Base-by-base conservation (phyloP, 768 basidiomycete species). In the Russula dissimulans region DNA sequence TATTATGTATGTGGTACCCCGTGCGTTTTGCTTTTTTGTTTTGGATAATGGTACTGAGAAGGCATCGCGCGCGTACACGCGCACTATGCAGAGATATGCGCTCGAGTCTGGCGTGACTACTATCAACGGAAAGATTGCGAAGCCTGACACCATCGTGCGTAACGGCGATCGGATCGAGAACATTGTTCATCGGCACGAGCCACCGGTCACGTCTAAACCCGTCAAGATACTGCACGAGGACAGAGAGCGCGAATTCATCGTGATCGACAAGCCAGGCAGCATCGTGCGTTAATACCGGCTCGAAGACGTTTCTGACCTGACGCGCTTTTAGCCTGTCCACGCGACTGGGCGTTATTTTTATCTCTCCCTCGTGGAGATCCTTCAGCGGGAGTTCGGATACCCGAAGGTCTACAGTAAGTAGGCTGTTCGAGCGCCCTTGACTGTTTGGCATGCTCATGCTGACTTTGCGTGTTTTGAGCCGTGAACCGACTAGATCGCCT, bases 141-240 rank as follows among this genome's bases (percentile, higher is more conserved):
- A 77, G 34, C 86, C 91, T 5, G 83, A 88, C 57, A 87, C 85
- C 8, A 79, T 95, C 14, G 78, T 99, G 50, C 77, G 76, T 60
- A 87, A 95, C 66, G 93, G 93, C 8, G 95, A 99, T 71, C 79
- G 90, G 31, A 85, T 97, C 53, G 91, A 95, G 91, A 97, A 97
- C 68, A 80, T 95, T 14, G 91, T 95, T 14, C 92, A 95, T 72
- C 80, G 93, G n/a, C 97, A 99, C 70, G 97, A 99, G 73, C 97
- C 97, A 5, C 93, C 97, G 3, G 87, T 99, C 4, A 86, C 93
- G 1, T 83, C 87, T 2, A 87, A 79, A 4, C 89, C 90, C 1
- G 84, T 98, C 56, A 82, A 85, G 63, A 78, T 98, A 41, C 72
- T 97, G 4, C 77, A 85, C 53, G 83, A 86, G 59, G 92, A 97